These are phyloP conservation scores for Hypomontagnella monticulosa DNA, from an alignment of 495 filamentous ascomycete species.

Conservation along the genomic window DNA sequence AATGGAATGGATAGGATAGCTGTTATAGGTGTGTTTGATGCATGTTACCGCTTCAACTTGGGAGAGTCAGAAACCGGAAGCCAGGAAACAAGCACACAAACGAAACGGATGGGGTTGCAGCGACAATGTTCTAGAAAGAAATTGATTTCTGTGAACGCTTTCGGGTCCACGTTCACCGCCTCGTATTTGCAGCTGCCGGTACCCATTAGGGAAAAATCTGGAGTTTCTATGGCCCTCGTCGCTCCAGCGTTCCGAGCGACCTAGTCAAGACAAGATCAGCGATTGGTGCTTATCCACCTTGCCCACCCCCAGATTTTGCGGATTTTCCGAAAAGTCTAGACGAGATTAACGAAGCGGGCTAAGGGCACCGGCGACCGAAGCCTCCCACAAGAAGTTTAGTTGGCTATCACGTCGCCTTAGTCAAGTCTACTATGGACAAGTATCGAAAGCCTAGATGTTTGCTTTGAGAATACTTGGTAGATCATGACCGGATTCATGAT, in stretches of 20 bases:
- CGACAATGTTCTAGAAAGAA: constrained; percentile 40
- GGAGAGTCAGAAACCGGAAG: constrained; percentile 24
- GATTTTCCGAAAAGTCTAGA: constrained; percentile 33
- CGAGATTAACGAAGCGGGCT: constrained; percentile 14
- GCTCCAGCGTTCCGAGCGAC: constrained; percentile 25
- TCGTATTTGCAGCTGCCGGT: constrained; percentile 40
- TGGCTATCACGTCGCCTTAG: constrained; percentile 2
- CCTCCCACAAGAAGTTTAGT: constrained; percentile 14
- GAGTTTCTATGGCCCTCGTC: constrained; percentile 15
- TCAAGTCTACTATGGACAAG: constrained; percentile 7
- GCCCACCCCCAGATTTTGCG: constrained; percentile 31
- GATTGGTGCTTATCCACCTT: constrained; percentile 10
- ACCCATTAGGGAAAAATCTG: constrained; percentile 34
- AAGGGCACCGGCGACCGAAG: constrained; percentile 23
- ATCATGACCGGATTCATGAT: constrained; percentile 35
- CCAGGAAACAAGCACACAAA: constrained; percentile 30
- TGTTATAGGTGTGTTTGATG: constrained; percentile 19
- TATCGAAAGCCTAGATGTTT: constrained; percentile 24
- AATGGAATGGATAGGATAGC: constrained; percentile 10
- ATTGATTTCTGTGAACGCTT: constrained; percentile 5
- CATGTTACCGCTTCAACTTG: constrained; percentile 31
- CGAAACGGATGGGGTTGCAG: constrained; percentile 21
- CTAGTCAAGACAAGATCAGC: constrained; percentile 26
- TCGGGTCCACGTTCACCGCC: constrained; percentile 34
- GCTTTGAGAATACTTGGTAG: constrained; percentile 21